Conservation (phyloP, 371 early-diverging fungal species). For the Choanephora cucurbitarum region DNA sequence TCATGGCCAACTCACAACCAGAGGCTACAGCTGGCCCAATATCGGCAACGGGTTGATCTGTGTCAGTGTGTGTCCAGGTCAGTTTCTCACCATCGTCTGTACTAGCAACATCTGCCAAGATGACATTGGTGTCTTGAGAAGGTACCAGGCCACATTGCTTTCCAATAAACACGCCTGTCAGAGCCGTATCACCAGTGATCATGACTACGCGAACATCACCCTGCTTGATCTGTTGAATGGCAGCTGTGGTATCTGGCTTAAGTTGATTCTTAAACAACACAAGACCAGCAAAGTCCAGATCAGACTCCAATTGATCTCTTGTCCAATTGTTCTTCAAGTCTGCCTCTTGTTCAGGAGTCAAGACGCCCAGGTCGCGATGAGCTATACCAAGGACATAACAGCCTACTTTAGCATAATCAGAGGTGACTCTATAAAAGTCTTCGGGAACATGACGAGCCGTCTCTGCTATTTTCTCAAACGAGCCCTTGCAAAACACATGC, state of each 20-base stretch:
- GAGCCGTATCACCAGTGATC: conserved; percentile 91
- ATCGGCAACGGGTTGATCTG: conserved; percentile 9
- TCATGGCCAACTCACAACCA: conserved; percentile 62
- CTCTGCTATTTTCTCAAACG: conserved; percentile 69
- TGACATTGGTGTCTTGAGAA: conserved; percentile 37
- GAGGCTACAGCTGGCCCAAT: conserved; percentile 12
- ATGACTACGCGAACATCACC: conserved; percentile 82
- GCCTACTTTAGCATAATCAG: conserved; percentile 65
- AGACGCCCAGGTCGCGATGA: conserved; percentile 50
- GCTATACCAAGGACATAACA: conserved; percentile 81
- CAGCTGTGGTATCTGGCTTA: conserved; percentile 70
- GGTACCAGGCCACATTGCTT: conserved; percentile 36
- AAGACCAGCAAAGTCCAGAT: conserved; percentile 62
- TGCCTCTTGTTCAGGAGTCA: conserved; percentile 27
- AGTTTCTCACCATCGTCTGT: conserved; percentile 66
- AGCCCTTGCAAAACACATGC: conserved; percentile 76
- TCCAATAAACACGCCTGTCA: conserved; percentile 79
- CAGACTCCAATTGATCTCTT: conserved; percentile 67
- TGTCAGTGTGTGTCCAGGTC: conserved; percentile 33
- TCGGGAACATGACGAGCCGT: conserved; percentile 52
- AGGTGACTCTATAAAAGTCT: conserved; percentile 51
- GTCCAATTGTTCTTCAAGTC: conserved; percentile 27
- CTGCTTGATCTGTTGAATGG: conserved; percentile 68
- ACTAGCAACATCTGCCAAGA: conserved; percentile 74
- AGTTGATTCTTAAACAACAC: conserved; percentile 83